phyloP scores from a whole-genome alignment of 345 rosid genomes.

The Rhodamnia argentea region DNA sequence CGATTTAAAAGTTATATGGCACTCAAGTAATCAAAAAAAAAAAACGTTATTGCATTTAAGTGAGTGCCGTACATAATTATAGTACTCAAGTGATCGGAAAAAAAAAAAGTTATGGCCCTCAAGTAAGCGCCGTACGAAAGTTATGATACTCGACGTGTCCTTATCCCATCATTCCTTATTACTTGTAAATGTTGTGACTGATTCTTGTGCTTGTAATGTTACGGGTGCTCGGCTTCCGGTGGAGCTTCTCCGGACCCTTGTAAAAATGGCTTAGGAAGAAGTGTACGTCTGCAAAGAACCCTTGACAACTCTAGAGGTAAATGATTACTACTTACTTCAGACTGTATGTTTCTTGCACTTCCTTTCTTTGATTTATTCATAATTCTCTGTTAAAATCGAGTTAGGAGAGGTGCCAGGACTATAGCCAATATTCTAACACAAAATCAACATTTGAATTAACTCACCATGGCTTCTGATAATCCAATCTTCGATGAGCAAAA shows the following conservation, averaged over 20 bases:
- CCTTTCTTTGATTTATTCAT: neutral
- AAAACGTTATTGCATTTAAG: no score
- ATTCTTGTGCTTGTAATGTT: neutral
- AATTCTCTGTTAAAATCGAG: neutral
- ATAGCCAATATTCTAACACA: no score
- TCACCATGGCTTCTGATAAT: no score
- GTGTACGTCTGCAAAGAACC: slow-evolving; percentile 49
- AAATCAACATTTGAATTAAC: no score
- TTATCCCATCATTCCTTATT: no score
- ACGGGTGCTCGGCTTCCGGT: slow-evolving; percentile 56
- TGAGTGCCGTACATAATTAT: no score
- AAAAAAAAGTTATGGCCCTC: no score
- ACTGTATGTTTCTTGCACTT: neutral
- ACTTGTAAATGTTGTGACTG: neutral
- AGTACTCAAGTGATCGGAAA: no score
- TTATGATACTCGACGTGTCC: rapidly evolving
- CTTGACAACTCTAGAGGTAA: slow-evolving; percentile 70
- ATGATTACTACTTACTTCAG: neutral
- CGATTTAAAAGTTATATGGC: no score
- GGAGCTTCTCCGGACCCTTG: slow-evolving; percentile 63
- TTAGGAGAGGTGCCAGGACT: neutral
- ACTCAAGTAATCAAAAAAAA: no score
- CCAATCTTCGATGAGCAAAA: no score
- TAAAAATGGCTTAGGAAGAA: slow-evolving; percentile 84
- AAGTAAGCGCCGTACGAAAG: no score